phyloP scores from a whole-genome alignment of 2,329 filamentous ascomycete genomes.

The Paraphaeosphaeria sporulosa region DNA sequence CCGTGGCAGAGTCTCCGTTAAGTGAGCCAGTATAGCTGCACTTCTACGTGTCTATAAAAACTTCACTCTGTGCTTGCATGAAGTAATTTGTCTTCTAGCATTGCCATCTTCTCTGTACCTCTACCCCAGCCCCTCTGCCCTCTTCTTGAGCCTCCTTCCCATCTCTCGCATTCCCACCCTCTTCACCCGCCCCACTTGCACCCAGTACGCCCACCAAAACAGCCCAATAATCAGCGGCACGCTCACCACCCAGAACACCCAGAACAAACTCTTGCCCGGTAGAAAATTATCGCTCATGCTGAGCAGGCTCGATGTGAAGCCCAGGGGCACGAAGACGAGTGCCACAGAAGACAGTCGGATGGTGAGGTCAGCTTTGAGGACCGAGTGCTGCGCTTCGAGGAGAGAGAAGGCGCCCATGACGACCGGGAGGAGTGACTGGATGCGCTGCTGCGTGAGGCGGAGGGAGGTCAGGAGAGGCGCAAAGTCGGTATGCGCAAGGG shows the following conservation, averaged over 20 bases:
- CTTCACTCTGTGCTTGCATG: background rate
- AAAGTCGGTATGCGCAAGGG: too few species aligned
- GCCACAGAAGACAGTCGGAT: too few species aligned
- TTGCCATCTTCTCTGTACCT: too few species aligned
- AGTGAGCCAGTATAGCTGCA: background rate
- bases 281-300: conserved; percentile 16
- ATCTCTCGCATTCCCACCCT: background rate
- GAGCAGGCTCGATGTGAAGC: conserved; percentile 11
- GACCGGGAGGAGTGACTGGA: too few species aligned
- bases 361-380: too few species aligned
- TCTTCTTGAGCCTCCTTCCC: conserved; percentile 2
- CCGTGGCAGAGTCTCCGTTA: background rate
- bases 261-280: conserved; percentile 11
- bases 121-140: background rate
- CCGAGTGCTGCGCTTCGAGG: too few species aligned
- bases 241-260: conserved; percentile 12
- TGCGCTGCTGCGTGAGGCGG: too few species aligned
- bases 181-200: conserved; percentile 8
- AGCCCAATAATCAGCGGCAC: conserved; percentile 13
- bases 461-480: too few species aligned
- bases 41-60: background rate
- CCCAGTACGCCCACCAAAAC: conserved; percentile 17
- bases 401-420: too few species aligned
- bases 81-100: background rate
- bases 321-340: too few species aligned